Percentiles rank a stretch among this genome's conserved stretches.
phyloP scores from a whole-genome alignment of 2,329 filamentous ascomycete genomes.

The Amesomyces nigricolor region DNA sequence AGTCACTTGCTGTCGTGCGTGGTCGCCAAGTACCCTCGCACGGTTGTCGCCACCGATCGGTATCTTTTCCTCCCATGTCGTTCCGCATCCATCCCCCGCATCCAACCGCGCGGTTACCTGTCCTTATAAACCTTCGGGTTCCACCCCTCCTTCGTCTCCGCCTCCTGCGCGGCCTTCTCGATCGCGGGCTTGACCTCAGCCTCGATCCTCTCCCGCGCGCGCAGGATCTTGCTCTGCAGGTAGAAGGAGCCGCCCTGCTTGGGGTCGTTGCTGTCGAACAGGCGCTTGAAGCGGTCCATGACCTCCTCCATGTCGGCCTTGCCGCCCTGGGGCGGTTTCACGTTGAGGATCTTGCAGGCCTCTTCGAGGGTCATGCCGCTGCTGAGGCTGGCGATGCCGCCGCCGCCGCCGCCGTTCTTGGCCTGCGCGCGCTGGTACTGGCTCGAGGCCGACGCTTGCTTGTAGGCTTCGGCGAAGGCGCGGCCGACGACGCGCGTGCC shows the following conservation, averaged over 20 bases:
- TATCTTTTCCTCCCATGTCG: neutral
- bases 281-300: constrained; percentile 81
- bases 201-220: constrained; percentile 89
- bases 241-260: constrained; percentile 97
- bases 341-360: constrained; percentile 94
- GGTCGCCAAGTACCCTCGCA: neutral
- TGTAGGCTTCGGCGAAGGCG: constrained; percentile 90
- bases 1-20: neutral
- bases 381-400: constrained; percentile 43
- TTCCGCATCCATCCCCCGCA: neutral
- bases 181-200: constrained; percentile 69
- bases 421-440: constrained; percentile 71
- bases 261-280: constrained; percentile 93
- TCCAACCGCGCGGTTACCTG: constrained; percentile 42
- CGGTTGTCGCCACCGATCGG: neutral
- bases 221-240: constrained; percentile 90
- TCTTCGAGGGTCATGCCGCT: constrained; percentile 88
- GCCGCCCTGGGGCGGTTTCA: constrained; percentile 77
- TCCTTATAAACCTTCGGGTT: constrained; percentile 95
- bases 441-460: constrained; percentile 83
- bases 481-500: constrained; percentile 88
- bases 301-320: constrained; percentile 74
- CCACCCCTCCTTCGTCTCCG: constrained; percentile 78
- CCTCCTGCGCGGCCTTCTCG: constrained; percentile 66
- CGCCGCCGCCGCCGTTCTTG: constrained; percentile 46